phyloP scores from a whole-genome alignment of 2,329 filamentous ascomycete genomes.

The Raffaelea albimanens region DNA sequence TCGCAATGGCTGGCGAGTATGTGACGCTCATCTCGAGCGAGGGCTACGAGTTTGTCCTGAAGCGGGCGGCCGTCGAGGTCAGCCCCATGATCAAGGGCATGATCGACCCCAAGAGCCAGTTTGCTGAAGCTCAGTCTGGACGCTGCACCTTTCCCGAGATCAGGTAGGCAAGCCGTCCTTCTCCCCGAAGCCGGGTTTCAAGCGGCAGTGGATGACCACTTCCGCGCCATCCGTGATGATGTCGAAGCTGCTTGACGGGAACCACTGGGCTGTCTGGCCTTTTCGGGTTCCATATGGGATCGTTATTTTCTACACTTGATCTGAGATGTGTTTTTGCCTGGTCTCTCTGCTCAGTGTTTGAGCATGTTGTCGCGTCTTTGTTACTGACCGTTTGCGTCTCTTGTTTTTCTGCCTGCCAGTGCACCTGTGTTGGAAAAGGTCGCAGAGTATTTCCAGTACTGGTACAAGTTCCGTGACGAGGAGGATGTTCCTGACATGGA shows the following conservation, averaged over 20 bases:
- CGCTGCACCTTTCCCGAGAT: slow-evolving; percentile 63
- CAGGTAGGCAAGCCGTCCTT: slow-evolving; percentile 43
- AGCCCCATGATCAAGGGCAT: slow-evolving; percentile 67
- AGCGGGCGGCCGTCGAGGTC: slow-evolving; percentile 60
- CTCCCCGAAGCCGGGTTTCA: background rate
- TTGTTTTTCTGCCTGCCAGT: slow-evolving; percentile 29
- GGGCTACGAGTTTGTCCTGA: slow-evolving; percentile 66
- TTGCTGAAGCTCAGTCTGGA: slow-evolving; percentile 54
- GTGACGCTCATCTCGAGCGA: slow-evolving; percentile 69
- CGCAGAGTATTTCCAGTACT: slow-evolving; percentile 76
- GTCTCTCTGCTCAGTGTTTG: background rate
- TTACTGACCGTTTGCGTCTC: background rate
- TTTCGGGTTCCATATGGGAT: slow-evolving; percentile 9
- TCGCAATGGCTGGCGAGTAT: slow-evolving; percentile 45
- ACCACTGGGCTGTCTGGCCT: slow-evolving; percentile 5
- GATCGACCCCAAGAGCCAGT: slow-evolving; percentile 59
- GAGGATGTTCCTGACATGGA: slow-evolving; percentile 74
- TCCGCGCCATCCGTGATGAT: slow-evolving; percentile 21
- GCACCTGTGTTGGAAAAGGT: slow-evolving; percentile 69
- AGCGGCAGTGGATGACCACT: background rate
- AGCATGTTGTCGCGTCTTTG: background rate
- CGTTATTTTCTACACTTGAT: slow-evolving; percentile 16
- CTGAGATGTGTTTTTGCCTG: slow-evolving; percentile 8
- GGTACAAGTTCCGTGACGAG: slow-evolving; percentile 60
- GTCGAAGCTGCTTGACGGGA: slow-evolving; percentile 13